Conservation (phyloP, 2,329 filamentous ascomycete species). For the Cytospora paraplurivora region DNA sequence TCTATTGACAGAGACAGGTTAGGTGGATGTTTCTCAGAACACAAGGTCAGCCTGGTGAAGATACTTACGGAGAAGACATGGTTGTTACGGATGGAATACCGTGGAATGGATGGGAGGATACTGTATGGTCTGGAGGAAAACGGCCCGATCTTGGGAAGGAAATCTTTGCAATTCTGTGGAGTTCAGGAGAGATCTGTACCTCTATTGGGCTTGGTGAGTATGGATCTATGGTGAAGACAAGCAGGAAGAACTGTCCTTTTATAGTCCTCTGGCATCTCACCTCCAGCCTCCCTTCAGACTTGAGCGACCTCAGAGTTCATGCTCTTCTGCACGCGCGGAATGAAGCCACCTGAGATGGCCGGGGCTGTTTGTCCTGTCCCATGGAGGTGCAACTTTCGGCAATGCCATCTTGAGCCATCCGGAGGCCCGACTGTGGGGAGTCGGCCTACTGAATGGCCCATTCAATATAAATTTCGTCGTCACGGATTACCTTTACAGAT, state of each 20-base stretch:
- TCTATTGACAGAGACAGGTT: slow-evolving; percentile 9
- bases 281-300: not conserved
- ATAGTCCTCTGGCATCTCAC: not conserved
- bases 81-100: slow-evolving; percentile 4
- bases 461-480: not conserved
- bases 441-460: slow-evolving; percentile 16
- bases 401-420: not conserved
- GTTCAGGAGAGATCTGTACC: not conserved
- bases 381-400: slow-evolving; percentile 2
- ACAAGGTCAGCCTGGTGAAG: not conserved
- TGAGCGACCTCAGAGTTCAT: not conserved
- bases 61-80: slow-evolving; percentile 28
- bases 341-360: not conserved
- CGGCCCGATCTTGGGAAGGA: not conserved
- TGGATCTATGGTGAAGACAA: not conserved
- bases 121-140: not conserved
- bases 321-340: not conserved
- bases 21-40: not conserved
- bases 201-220: not conserved
- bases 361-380: slow-evolving; percentile 1
- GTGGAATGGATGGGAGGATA: not conserved
- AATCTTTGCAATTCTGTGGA: not conserved
- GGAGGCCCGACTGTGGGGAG: not conserved
- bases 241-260: not conserved
- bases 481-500: slow-evolving; percentile 16